Base-by-base conservation (phyloP, 2,329 filamentous ascomycete genomes). In the Trichophyton simii region DNA sequence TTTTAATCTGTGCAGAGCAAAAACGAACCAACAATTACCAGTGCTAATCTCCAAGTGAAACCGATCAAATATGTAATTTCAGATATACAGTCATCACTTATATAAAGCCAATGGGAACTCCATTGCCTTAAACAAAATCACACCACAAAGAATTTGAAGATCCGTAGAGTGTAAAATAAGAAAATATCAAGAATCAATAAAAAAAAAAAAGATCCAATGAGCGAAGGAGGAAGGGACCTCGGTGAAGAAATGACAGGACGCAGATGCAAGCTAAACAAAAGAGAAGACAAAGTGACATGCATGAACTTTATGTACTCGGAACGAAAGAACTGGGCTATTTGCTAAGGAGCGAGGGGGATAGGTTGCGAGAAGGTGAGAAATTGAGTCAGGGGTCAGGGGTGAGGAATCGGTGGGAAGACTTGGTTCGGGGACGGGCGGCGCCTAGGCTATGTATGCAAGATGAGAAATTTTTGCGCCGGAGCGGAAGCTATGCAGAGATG, bases 271-370 rank as follows among this genome's bases (percentile, higher is more conserved):
- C 50, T 54, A 54, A 20, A 54, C 50, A 54, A 54, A 54, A 15
- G 28, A 34, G 48, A 54, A 34, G n/a, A 25, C 3, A 13, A 54
- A n/a, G 50, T 25, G 22, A 18, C n/a, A 58, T 34, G 55, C 20
- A 58, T 44, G n/a, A 20, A 28, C 11, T 41, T 18, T 44, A 41
- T 58, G 28, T 25, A 58, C 31, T 13, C 46, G 11, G 28, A 22
- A n/a, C 13, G 59, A 52, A 15, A 46, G 11, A 13, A 36, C 31
- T 28, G 34, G 20, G 9, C 61, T 28, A n/a, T 41, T 41, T 55
- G 61, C 70, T 34, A 34, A 54, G 18, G 22, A 34, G n/a, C n/a
- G 41, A 44, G 41, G 34, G 28, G 9, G 50, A 31, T 7, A 20
- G 44, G 18, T 11, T 3, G 44, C 9, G 20, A 20, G 44, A 7